These are phyloP conservation scores for Hortiboletus campestris DNA, from an alignment of 768 basidiomycete genomes.

Conservation along the genomic window DNA sequence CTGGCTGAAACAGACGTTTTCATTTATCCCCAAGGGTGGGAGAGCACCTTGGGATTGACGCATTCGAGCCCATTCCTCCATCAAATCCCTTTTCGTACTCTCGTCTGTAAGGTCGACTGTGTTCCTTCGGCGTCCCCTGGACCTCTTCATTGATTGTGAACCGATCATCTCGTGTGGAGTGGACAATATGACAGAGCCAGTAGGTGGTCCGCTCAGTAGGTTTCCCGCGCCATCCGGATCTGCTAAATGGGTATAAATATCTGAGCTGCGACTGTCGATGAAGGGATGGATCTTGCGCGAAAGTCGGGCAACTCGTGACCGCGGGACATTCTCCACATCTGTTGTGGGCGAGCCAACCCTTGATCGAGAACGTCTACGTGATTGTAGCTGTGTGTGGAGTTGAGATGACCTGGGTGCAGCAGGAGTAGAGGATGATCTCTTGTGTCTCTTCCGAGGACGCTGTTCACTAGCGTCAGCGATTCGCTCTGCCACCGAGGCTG, in stretches of 20 bases:
- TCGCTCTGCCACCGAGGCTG: not conserved
- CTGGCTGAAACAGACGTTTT: not conserved
- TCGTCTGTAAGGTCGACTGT: constrained; percentile 18
- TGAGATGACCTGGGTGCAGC: constrained; percentile 11
- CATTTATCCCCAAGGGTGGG: constrained; percentile 10
- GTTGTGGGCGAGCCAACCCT: constrained; percentile 14
- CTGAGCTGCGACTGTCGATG: constrained; percentile 13
- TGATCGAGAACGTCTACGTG: constrained; percentile 17
- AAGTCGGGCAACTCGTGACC: constrained; percentile 19
- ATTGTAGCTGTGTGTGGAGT: constrained; percentile 2
- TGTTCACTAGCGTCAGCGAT: constrained; percentile 1
- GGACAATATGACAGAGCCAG: constrained; percentile 1
- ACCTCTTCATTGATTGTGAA: constrained; percentile 6
- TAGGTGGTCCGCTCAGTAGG: constrained; percentile 8
- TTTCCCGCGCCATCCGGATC: constrained; percentile 13
- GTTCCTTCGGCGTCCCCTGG: constrained; percentile 18
- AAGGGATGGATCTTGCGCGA: constrained; percentile 19
- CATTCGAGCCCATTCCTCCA: constrained; percentile 32
- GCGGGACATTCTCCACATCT: not conserved
- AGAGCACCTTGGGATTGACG: constrained; percentile 28
- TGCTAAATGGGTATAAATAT: constrained; percentile 31
- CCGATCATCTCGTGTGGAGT: not conserved
- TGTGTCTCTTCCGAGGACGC: constrained; percentile 21
- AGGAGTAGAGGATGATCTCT: constrained; percentile 21
- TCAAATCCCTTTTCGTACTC: constrained; percentile 21